Evolutionary conservation across 73 alveolate genomes (phyloP).

Genomic region (Paramecium primaurelia): DNA sequence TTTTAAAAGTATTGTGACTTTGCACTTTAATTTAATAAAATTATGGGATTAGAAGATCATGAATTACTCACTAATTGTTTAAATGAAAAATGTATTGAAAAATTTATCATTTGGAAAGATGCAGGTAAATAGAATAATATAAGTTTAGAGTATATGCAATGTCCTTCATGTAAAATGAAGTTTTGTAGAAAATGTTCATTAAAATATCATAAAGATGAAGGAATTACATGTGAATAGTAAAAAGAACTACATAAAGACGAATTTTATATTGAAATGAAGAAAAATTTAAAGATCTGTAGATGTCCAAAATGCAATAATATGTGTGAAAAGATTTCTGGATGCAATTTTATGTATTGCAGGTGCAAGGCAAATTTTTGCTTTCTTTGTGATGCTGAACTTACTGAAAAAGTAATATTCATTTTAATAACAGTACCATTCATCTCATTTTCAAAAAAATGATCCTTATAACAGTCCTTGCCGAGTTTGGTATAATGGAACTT

Average conservation of each 20-base stretch:
- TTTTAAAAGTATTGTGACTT: not conserved
- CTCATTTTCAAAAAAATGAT: not conserved
- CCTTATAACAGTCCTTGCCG: not conserved
- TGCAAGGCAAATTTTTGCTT: not conserved
- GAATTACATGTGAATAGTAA: not conserved
- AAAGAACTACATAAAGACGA: not conserved
- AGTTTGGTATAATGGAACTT: not conserved
- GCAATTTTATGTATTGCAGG: not conserved
- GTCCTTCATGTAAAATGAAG: not conserved
- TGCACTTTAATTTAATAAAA: not conserved
- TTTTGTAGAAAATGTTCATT: not conserved
- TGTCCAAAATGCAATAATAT: not conserved
- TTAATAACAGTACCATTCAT: not conserved
- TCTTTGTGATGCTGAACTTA: not conserved
- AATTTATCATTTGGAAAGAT: slow-evolving; percentile 15
- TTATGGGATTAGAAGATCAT: not conserved
- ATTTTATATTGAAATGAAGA: not conserved
- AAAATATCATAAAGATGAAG: not conserved
- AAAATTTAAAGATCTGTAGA: not conserved
- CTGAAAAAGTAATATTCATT: not conserved
- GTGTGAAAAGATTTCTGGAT: not conserved
- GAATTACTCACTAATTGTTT: not conserved
- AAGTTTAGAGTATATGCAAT: not conserved
- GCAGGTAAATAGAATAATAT: not conserved
- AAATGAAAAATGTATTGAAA: not conserved